Percentiles rank a stretch among this genome's conserved stretches.
Conservation (phyloP, 148 eudicot species). For the Suaeda aralocaspica region DNA sequence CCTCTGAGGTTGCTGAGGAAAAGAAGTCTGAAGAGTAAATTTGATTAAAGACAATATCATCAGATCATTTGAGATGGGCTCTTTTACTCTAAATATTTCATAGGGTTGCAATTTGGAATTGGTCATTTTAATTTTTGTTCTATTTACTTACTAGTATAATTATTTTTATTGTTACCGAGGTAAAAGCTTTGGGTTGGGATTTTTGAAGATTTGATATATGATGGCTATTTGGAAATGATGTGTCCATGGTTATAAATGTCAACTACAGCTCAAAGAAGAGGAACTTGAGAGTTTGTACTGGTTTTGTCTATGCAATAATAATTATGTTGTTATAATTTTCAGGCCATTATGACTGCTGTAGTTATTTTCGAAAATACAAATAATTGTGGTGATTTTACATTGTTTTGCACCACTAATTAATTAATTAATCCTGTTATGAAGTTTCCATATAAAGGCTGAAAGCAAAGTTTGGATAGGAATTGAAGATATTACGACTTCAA, state of each 20-base stretch:
- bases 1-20: constrained; percentile 32
- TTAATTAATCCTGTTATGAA: no score
- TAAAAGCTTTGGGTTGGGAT: constrained; percentile 11
- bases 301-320: constrained; percentile 9
- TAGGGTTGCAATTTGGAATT: constrained; percentile 16
- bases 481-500: no score
- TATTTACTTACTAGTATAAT: constrained; percentile 3
- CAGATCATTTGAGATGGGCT: no score
- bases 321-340: constrained; percentile 15
- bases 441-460: no score
- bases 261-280: background rate
- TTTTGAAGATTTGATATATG: constrained; percentile 5
- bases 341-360: no score
- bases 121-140: constrained; percentile 9
- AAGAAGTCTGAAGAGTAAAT: constrained; percentile 29
- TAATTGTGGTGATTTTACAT: no score
- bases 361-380: no score
- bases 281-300: constrained; percentile 9
- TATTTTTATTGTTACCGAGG: background rate
- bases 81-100: constrained; percentile 11
- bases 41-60: no score
- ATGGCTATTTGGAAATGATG: constrained; percentile 13
- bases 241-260: constrained; percentile 15
- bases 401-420: no score
- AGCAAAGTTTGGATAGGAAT: no score